phyloP scores from a whole-genome alignment of 78 protist species.

The Tieghemostelium lacteum region DNA sequence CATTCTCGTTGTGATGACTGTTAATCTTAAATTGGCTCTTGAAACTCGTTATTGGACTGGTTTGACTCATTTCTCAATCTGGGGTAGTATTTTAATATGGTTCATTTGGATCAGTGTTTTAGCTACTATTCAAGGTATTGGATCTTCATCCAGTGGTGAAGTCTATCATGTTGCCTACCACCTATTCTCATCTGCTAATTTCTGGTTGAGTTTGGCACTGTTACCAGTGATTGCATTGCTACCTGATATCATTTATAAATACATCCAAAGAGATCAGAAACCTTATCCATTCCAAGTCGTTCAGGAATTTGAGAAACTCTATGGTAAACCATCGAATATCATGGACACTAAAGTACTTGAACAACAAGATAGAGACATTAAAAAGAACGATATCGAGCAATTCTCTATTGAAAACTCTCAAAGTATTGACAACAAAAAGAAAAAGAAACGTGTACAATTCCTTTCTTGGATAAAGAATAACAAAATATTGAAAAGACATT shows the following conservation, averaged over 20 bases:
- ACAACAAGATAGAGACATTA: background rate
- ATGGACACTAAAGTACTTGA: constrained; percentile 14
- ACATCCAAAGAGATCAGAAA: constrained; percentile 44
- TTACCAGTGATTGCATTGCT: constrained; percentile 45
- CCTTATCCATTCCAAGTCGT: constrained; percentile 68
- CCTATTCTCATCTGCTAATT: constrained; percentile 5
- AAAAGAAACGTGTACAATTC: constrained; percentile 24
- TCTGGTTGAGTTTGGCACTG: constrained; percentile 33
- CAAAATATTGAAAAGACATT: constrained; percentile 17
- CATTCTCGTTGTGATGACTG: constrained; percentile 58
- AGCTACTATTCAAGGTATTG: constrained; percentile 28
- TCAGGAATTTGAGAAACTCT: constrained; percentile 52
- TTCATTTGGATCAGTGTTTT: constrained; percentile 55
- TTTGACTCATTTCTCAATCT: constrained; percentile 71
- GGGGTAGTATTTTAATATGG: constrained; percentile 75
- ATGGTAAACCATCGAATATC: constrained; percentile 60
- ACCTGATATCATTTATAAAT: constrained; percentile 48
- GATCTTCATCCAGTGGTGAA: constrained; percentile 47
- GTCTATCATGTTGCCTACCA: constrained; percentile 45
- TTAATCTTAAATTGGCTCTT: constrained; percentile 68
- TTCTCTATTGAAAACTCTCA: constrained; percentile 18
- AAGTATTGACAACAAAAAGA: constrained; percentile 1
- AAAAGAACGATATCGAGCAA: constrained; percentile 43
- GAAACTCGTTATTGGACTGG: constrained; percentile 82
- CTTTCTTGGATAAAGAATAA: constrained; percentile 55